phyloP scores from a whole-genome alignment of 1,284 basidiomycete genomes.

The Puccinia triticina region DNA sequence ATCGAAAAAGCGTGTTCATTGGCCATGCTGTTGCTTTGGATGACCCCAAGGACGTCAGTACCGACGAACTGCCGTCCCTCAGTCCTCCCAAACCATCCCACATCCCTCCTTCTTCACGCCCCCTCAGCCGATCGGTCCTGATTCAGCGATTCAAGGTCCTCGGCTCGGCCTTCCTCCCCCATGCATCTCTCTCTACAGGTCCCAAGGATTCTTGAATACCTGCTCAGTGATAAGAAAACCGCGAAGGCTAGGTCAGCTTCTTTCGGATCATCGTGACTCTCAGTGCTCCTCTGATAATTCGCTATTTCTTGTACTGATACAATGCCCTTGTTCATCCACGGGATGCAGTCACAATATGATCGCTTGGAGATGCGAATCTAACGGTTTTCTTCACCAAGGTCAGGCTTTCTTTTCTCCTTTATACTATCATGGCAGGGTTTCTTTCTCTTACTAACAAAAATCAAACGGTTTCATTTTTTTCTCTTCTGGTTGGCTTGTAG shows the following conservation, averaged over 20 bases:
- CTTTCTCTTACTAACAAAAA: not conserved
- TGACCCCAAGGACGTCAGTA: constrained; percentile 64
- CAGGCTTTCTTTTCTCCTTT: constrained; percentile 40
- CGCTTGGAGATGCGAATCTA: constrained; percentile 59
- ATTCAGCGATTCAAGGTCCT: not conserved
- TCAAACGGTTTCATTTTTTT: not conserved
- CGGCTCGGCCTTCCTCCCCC: not conserved
- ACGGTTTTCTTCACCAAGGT: constrained; percentile 74
- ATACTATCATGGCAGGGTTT: not conserved
- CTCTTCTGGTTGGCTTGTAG: constrained; percentile 61
- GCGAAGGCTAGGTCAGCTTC: constrained; percentile 29
- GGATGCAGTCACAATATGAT: constrained; percentile 44
- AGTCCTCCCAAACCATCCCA: not conserved
- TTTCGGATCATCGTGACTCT: not conserved
- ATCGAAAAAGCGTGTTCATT: constrained; percentile 79
- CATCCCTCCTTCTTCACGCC: not conserved
- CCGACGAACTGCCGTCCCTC: not conserved
- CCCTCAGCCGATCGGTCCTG: not conserved
- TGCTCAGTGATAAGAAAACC: constrained; percentile 46
- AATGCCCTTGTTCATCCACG: not conserved
- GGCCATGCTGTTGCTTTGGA: constrained; percentile 78
- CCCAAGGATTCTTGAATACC: constrained; percentile 19
- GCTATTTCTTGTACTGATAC: not conserved
- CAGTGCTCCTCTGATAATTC: not conserved
- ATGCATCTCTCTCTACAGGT: constrained; percentile 26